A percentile compares a stretch with the other conserved stretches of the same genome.
phyloP scores from a whole-genome alignment of 1,139 yeast genomes.

The Candida sanyaensis region DNA sequence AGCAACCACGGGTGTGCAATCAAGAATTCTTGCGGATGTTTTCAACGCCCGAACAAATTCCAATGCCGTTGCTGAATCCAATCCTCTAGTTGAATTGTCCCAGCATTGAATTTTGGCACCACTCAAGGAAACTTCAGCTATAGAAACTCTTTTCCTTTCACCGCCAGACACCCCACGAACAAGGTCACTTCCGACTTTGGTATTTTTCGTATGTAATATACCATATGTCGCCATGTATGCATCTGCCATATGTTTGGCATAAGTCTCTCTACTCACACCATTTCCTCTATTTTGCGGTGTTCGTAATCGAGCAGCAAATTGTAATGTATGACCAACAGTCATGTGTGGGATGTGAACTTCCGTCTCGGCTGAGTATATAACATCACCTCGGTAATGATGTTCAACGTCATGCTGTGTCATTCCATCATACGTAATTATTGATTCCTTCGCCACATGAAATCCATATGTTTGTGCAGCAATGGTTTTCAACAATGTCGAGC shows the following conservation, averaged over 20 bases:
- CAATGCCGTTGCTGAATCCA: slow-evolving; percentile 63
- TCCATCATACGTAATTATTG: slow-evolving; percentile 35
- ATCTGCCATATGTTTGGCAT: slow-evolving; percentile 44
- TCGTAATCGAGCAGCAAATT: slow-evolving; percentile 43
- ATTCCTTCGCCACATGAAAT: slow-evolving; percentile 53
- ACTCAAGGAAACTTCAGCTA: slow-evolving; percentile 41
- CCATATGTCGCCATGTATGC: slow-evolving; percentile 48
- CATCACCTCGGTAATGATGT: slow-evolving; percentile 50
- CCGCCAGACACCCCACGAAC: slow-evolving; percentile 46
- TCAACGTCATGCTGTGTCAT: slow-evolving; percentile 41
- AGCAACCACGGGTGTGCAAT: slow-evolving; percentile 69
- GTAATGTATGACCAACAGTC: slow-evolving; percentile 52
- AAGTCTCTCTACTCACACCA: slow-evolving; percentile 36
- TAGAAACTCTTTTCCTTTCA: slow-evolving; percentile 47
- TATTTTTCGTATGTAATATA: slow-evolving; percentile 33
- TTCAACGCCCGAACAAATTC: slow-evolving; percentile 74
- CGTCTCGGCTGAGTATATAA: slow-evolving; percentile 53
- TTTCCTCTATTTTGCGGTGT: slow-evolving; percentile 42
- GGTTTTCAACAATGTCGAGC: slow-evolving; percentile 35
- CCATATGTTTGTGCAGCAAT: slow-evolving; percentile 39
- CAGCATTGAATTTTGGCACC: slow-evolving; percentile 53
- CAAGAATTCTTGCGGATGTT: slow-evolving; percentile 58
- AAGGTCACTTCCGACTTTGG: slow-evolving; percentile 40
- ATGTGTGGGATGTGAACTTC: slow-evolving; percentile 57
- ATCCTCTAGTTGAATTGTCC: slow-evolving; percentile 66